These are phyloP conservation scores for Podaxis sp. DNA, from an alignment of 768 basidiomycete species.

Conservation along the genomic window DNA sequence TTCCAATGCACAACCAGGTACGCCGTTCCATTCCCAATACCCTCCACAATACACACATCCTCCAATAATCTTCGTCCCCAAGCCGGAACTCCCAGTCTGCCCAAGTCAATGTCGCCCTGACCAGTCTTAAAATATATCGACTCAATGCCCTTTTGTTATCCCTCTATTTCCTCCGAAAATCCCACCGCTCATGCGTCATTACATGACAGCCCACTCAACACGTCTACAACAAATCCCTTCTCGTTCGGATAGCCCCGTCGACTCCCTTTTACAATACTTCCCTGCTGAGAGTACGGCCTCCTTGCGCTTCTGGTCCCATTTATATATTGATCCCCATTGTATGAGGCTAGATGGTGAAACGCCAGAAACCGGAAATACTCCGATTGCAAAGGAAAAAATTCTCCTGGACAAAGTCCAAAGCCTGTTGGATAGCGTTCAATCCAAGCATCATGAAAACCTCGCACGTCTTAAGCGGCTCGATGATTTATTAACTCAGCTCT, in stretches of 20 bases:
- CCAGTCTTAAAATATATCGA: neutral
- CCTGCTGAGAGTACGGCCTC: neutral
- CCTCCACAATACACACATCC: neutral
- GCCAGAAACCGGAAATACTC: neutral
- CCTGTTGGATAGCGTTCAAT: constrained; percentile 1
- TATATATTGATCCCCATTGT: neutral
- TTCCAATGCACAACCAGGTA: neutral
- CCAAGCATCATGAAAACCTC: neutral
- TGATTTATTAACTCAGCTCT: neutral
- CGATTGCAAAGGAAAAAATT: neutral
- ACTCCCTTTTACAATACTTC: constrained; percentile 2
- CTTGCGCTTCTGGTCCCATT: neutral
- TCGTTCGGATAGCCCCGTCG: neutral
- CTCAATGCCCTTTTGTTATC: neutral
- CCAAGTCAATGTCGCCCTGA: neutral
- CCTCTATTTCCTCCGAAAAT: neutral
- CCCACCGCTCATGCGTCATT: neutral
- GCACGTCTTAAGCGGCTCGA: neutral
- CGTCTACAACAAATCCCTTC: neutral
- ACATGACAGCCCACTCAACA: neutral
- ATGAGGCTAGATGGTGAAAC: neutral
- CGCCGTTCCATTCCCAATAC: neutral
- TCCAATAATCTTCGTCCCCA: neutral
- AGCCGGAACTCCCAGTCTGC: neutral
- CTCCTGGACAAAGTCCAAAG: neutral